Evolutionary conservation across 1,284 basidiomycete species (phyloP).

Genomic region (Apiotrichum akiyoshidainum): DNA sequence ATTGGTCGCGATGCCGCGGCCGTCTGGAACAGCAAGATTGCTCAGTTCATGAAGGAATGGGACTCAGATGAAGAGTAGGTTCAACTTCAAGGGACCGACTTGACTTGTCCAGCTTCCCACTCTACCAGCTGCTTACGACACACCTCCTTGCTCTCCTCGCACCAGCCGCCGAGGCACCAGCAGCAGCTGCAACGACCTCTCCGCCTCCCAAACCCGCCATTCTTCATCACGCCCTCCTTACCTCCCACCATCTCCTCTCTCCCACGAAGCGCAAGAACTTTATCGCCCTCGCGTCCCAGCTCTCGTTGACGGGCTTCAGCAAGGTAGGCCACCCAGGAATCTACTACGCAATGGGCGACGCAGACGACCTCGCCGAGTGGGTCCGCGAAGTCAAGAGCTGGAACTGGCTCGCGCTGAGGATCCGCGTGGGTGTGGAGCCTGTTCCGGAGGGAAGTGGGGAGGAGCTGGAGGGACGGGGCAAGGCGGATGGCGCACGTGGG

Average conservation of each 20-base stretch:
- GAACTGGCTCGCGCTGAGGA: conserved; percentile 70
- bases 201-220: conserved; percentile 2
- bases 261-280: conserved; percentile 65
- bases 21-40: conserved; percentile 57
- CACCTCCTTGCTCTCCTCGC: conserved; percentile 60
- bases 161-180: conserved; percentile 11
- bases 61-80: conserved; percentile 55
- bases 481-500: conserved; percentile 30
- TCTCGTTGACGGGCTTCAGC: conserved; percentile 62
- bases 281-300: conserved; percentile 59
- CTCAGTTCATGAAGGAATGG: conserved; percentile 51
- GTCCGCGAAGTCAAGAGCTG: conserved; percentile 65
- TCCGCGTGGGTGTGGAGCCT: conserved; percentile 54
- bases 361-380: conserved; percentile 61
- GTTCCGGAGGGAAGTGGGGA: conserved; percentile 16
- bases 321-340: conserved; percentile 71
- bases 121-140: conserved; percentile 60
- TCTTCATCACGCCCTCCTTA: conserved; percentile 62
- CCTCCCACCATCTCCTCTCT: conserved; percentile 69
- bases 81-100: no score
- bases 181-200: not conserved
- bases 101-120: conserved; percentile 55
- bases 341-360: conserved; percentile 63
- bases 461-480: conserved; percentile 18
- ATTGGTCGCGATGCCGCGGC: conserved; percentile 33